Evolutionary conservation across 1,284 basidiomycete genomes (phyloP).

Genomic region (Tremellales sp.): DNA sequence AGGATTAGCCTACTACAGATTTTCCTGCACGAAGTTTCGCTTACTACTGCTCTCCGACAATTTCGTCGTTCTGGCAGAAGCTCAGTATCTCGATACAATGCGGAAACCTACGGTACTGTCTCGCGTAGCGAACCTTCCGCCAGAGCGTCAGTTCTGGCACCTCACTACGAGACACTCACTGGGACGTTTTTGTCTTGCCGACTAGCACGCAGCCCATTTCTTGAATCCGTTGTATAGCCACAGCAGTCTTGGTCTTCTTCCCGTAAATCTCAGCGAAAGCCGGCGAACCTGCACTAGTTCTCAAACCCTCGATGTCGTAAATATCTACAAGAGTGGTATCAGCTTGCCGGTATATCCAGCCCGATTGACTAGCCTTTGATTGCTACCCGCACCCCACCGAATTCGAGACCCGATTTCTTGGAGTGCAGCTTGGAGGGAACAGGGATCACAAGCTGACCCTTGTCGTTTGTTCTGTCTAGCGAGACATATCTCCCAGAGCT

Average conservation of each 20-base stretch:
- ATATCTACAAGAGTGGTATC: conserved; percentile 11
- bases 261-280: conserved; percentile 18
- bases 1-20: neutral
- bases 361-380: conserved; percentile 30
- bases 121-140: too few species aligned
- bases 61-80: conserved; percentile 52
- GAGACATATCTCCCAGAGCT: conserved; percentile 5
- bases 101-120: too few species aligned
- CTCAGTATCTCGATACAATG: too few species aligned
- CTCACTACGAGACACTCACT: conserved; percentile 44
- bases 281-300: conserved; percentile 24
- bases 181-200: conserved; percentile 56
- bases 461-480: conserved; percentile 10
- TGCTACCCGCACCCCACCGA: conserved; percentile 19
- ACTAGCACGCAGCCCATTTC: conserved; percentile 53
- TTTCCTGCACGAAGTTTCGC: neutral
- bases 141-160: too few species aligned
- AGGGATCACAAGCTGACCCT: conserved; percentile 15
- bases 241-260: conserved; percentile 14
- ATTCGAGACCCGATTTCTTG: neutral
- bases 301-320: conserved; percentile 29
- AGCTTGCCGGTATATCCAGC: neutral
- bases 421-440: conserved; percentile 25
- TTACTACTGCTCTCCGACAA: conserved; percentile 51
- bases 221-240: conserved; percentile 51